Percentiles rank a stretch among this genome's conserved stretches.
Conservation (phyloP, 2,329 filamentous ascomycete species). For the Neofusicoccum sp. region DNA sequence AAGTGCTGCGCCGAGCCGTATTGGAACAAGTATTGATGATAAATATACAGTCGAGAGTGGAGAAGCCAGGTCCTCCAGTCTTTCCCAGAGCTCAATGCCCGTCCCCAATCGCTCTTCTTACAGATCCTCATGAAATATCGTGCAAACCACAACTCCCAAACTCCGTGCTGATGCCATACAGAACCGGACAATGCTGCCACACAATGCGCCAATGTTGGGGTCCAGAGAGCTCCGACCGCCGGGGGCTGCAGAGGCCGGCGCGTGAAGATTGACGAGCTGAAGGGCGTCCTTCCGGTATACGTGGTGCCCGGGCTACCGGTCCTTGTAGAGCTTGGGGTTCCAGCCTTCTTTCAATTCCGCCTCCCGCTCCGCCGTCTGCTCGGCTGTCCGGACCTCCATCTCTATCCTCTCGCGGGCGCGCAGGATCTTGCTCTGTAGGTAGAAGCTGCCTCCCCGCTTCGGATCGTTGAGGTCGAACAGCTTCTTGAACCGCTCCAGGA, state of each 20-base stretch:
- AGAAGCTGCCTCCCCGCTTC: constrained; percentile 95
- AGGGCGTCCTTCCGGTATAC: background rate
- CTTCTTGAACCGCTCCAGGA: constrained; percentile 87
- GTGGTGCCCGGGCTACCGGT: constrained; percentile 55
- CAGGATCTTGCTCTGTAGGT: constrained; percentile 95
- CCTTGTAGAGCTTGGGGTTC: constrained; percentile 95
- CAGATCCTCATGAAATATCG: background rate
- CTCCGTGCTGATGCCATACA: constrained; percentile 24
- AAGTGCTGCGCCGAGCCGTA: background rate
- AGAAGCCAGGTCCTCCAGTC: constrained; percentile 1
- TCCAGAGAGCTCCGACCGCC: background rate
- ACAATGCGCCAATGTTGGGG: constrained; percentile 15
- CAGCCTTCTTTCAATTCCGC: constrained; percentile 82
- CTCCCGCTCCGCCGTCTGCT: constrained; percentile 72
- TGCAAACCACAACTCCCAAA: constrained; percentile 17
- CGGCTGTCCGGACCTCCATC: constrained; percentile 73
- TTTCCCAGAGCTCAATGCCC: background rate
- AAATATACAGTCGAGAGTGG: constrained; percentile 20
- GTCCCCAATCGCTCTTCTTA: background rate
- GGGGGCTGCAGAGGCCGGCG: background rate
- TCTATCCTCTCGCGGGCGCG: constrained; percentile 91
- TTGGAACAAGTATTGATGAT: background rate
- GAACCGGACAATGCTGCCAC: constrained; percentile 10
- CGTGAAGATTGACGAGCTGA: background rate
- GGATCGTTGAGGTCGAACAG: constrained; percentile 95